These are phyloP conservation scores for Bipolaris gigantea DNA, from an alignment of 2,329 filamentous ascomycete species.

Conservation along the genomic window DNA sequence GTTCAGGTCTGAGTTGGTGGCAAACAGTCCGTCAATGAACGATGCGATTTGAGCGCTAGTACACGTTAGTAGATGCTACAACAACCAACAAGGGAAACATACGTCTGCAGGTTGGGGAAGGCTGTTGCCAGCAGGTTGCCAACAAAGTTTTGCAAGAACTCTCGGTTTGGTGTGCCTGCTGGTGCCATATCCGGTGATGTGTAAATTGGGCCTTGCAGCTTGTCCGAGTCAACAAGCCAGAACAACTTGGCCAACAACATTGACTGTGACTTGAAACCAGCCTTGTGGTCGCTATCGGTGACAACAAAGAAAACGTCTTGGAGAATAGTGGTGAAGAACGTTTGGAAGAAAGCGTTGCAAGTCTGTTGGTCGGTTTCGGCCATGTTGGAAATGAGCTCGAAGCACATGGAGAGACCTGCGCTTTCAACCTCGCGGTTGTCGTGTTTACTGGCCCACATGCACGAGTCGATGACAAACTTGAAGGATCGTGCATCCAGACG, in stretches of 20 bases:
- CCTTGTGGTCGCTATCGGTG: conserved; percentile 97
- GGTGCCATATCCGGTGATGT: conserved; percentile 74
- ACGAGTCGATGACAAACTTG: conserved; percentile 99
- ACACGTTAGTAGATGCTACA: conserved; percentile 31
- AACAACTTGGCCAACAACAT: conserved; percentile 94
- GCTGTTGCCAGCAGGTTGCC: conserved; percentile 82
- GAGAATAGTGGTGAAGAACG: conserved; percentile 92
- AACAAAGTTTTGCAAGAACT: conserved; percentile 88
- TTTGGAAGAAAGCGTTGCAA: conserved; percentile 94
- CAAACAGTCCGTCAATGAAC: conserved; percentile 89
- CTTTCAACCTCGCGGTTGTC: conserved; percentile 98
- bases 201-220: conserved; percentile 93
- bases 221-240: conserved; percentile 86
- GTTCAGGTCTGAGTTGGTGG: conserved; percentile 82
- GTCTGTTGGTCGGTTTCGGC: conserved; percentile 85
- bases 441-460: conserved; percentile 99
- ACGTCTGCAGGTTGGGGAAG: conserved; percentile 91
- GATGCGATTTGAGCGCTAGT: conserved; percentile 78
- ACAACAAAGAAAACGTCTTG: conserved; percentile 99
- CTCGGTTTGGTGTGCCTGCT: conserved; percentile 80
- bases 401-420: conserved; percentile 95
- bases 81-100: conserved; percentile 48
- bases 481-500: conserved; percentile 96
- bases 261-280: conserved; percentile 97
- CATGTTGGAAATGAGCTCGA: conserved; percentile 97